These are phyloP conservation scores for Chrysoporthe deuterocubensis DNA, from an alignment of 2,329 filamentous ascomycete genomes.

Conservation along the genomic window DNA sequence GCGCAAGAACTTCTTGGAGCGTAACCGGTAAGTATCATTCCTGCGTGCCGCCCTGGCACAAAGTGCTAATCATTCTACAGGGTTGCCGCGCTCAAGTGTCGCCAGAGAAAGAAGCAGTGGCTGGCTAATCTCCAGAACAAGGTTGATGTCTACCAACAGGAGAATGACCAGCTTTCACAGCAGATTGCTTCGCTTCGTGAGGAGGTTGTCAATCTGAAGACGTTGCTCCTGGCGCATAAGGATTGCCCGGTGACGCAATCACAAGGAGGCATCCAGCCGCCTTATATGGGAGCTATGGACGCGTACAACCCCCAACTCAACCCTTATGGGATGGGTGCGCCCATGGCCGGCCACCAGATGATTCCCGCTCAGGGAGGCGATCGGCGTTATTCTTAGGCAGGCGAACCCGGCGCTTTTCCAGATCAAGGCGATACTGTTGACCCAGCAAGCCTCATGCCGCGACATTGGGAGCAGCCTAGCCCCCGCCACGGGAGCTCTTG, in stretches of 20 bases:
- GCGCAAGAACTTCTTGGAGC: constrained; percentile 94
- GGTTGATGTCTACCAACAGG: constrained; percentile 87
- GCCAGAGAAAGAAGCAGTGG: constrained; percentile 99
- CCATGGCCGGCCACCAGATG: constrained; percentile 56
- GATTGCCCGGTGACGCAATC: constrained; percentile 92
- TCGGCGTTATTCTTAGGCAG: constrained; percentile 59
- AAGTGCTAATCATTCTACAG: constrained; percentile 48
- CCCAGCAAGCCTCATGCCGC: constrained; percentile 1
- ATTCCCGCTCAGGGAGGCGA: constrained; percentile 60
- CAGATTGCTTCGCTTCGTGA: constrained; percentile 86
- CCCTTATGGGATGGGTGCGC: constrained; percentile 60
- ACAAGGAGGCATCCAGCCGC: constrained; percentile 63
- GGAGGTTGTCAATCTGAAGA: constrained; percentile 94
- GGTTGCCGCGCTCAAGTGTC: constrained; percentile 94
- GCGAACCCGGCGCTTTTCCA: neutral
- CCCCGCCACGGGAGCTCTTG: neutral
- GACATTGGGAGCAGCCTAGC: neutral
- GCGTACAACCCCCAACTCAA: constrained; percentile 61
- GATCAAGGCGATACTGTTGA: neutral
- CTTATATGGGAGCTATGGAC: constrained; percentile 58
- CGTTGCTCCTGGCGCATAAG: constrained; percentile 89
- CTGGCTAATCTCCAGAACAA: constrained; percentile 91
- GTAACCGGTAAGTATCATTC: constrained; percentile 75
- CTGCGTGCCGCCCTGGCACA: neutral
- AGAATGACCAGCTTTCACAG: constrained; percentile 85